phyloP scores from a whole-genome alignment of 805 yeast genomes.

The Myxozyma neotropica region DNA sequence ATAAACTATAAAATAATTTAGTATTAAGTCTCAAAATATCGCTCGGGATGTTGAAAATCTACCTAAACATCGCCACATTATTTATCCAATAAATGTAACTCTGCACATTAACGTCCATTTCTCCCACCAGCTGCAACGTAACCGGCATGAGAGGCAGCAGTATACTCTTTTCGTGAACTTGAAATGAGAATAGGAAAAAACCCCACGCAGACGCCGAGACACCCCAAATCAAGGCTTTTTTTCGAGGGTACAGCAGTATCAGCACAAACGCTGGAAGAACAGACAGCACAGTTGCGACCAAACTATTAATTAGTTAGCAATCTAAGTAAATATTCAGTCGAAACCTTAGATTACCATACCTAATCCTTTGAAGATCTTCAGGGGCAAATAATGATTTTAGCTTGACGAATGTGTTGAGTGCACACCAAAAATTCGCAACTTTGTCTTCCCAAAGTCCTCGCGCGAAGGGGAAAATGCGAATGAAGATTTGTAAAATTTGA shows the following conservation, averaged over 20 bases:
- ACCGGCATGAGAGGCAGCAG: slow-evolving; percentile 86
- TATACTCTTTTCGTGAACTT: slow-evolving; percentile 93
- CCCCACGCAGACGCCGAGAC: slow-evolving; percentile 83
- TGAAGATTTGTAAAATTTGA: slow-evolving; percentile 59
- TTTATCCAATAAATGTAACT: slow-evolving; percentile 72
- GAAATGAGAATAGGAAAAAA: slow-evolving; percentile 87
- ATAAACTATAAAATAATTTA: slow-evolving; percentile 51
- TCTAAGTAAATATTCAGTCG: slow-evolving; percentile 32
- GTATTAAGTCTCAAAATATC: neutral
- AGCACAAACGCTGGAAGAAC: slow-evolving; percentile 60
- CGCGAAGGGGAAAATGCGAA: slow-evolving; percentile 84
- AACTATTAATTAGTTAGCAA: slow-evolving; percentile 37
- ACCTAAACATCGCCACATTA: slow-evolving; percentile 73
- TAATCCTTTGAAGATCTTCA: slow-evolving; percentile 59
- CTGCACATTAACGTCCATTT: slow-evolving; percentile 15
- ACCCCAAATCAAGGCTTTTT: slow-evolving; percentile 65
- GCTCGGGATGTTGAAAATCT: neutral
- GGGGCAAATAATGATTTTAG: slow-evolving; percentile 59
- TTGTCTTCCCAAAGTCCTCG: slow-evolving; percentile 97
- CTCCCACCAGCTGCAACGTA: slow-evolving; percentile 59
- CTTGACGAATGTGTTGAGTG: slow-evolving; percentile 78
- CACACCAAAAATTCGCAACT: slow-evolving; percentile 97
- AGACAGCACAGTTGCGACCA: slow-evolving; percentile 45
- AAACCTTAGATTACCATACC: slow-evolving; percentile 42
- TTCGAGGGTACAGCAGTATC: slow-evolving; percentile 54